A percentile compares a stretch with the other conserved stretches of the same genome.
Evolutionary conservation across 192 early-diverging fungal genomes (phyloP).

Genomic region (Backusella luteola): DNA sequence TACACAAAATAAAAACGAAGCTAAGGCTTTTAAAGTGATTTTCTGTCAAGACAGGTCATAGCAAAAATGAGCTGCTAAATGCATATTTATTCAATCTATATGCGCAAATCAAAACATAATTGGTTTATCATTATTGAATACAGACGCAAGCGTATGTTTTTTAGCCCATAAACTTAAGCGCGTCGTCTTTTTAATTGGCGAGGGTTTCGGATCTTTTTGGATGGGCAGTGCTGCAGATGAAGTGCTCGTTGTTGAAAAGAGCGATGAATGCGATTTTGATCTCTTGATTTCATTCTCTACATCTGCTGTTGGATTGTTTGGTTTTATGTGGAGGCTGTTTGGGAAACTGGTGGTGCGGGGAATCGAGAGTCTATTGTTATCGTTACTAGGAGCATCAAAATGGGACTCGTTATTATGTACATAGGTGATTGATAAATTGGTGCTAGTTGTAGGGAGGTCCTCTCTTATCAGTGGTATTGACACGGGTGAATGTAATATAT

Average conservation of each 20-base stretch:
- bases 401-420: not conserved
- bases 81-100: no score
- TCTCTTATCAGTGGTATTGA: not conserved
- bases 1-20: not conserved
- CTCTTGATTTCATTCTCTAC: not conserved
- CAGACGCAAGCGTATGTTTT: not conserved
- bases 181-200: not conserved
- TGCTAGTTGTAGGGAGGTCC: not conserved
- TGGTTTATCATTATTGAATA: not conserved
- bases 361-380: not conserved
- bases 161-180: not conserved
- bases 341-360: slow-evolving; percentile 9
- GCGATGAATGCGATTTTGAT: not conserved
- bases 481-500: slow-evolving; percentile 1
- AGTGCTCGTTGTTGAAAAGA: not conserved
- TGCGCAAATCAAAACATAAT: not conserved
- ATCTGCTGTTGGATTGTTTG: not conserved
- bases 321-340: not conserved
- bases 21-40: not conserved
- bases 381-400: not conserved
- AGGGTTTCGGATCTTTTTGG: not conserved
- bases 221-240: not conserved
- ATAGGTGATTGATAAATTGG: not conserved
- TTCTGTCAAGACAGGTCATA: not conserved
- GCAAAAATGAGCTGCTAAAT: not conserved